Percentiles rank a stretch among this genome's conserved stretches.
phyloP scores from a whole-genome alignment of 805 yeast species.

The Grigorovia yakushimaensis region DNA sequence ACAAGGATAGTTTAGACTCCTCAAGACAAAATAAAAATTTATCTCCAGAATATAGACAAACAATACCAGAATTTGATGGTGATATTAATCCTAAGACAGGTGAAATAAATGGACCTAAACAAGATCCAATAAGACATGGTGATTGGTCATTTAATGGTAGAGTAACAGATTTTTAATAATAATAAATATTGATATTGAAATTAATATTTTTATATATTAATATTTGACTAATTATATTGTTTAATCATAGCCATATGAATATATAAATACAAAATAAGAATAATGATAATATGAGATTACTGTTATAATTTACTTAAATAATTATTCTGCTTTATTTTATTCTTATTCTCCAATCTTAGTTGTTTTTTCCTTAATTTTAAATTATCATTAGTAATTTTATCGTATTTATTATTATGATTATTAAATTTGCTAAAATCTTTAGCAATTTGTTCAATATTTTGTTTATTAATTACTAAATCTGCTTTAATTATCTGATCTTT shows the following conservation, averaged over 20 bases:
- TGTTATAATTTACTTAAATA: constrained; percentile 34
- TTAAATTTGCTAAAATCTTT: constrained; percentile 27
- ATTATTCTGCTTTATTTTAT: constrained; percentile 66
- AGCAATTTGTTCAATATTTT: constrained; percentile 27
- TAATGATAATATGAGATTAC: neutral
- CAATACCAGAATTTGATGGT: constrained; percentile 93
- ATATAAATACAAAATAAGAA: too few relatives aligned
- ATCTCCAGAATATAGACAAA: constrained; percentile 61
- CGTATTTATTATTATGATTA: too few relatives aligned
- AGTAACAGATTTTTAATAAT: constrained; percentile 74
- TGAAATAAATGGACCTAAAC: constrained; percentile 95
- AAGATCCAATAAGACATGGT: constrained; percentile 84
- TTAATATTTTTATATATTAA: too few relatives aligned
- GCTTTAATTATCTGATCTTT: constrained; percentile 31
- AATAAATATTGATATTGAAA: too few relatives aligned
- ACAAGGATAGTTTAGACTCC: constrained; percentile 25
- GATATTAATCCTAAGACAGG: constrained; percentile 89
- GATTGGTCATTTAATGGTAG: constrained; percentile 95
- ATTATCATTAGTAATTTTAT: neutral
- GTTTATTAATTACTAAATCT: neutral
- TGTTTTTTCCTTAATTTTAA: constrained; percentile 46
- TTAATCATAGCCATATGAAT: too few relatives aligned
- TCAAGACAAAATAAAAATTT: constrained; percentile 35
- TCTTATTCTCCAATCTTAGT: constrained; percentile 58
- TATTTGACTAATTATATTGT: too few relatives aligned